Conservation (phyloP, 192 early-diverging fungal species). For the Coemansia sp. region DNA sequence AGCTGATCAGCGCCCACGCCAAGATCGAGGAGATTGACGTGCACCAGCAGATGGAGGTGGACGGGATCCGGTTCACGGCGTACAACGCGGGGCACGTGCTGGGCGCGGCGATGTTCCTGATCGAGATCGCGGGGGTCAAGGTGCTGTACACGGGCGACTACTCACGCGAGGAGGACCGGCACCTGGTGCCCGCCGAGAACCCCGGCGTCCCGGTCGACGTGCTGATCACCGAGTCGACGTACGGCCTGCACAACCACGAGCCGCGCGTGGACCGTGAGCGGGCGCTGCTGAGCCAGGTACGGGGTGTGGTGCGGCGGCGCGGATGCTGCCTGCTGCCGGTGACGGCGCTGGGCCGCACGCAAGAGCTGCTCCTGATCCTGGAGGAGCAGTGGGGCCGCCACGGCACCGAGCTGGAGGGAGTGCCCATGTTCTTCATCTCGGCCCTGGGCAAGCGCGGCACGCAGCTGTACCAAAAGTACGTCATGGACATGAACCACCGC, state of each 20-base stretch:
- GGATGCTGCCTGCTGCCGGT: constrained; percentile 94
- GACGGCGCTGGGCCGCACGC: constrained; percentile 94
- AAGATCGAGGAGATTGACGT: constrained; percentile 94
- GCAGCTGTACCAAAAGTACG: constrained; percentile 94
- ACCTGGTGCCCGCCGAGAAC: constrained; percentile 92
- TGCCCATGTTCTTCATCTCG: constrained; percentile 95
- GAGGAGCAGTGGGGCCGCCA: constrained; percentile 96
- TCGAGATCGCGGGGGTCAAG: constrained; percentile 83
- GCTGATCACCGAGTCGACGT: constrained; percentile 93
- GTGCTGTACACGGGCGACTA: constrained; percentile 98
- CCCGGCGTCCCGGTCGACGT: constrained; percentile 83
- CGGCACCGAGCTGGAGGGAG: constrained; percentile 69
- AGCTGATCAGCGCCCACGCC: constrained; percentile 73
- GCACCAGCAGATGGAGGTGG: constrained; percentile 92
- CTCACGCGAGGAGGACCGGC: constrained; percentile 97
- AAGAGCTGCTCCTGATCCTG: constrained; percentile 92
- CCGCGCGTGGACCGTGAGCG: constrained; percentile 89
- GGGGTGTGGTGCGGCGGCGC: constrained; percentile 74
- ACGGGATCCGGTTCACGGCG: constrained; percentile 89
- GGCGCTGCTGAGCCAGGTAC: constrained; percentile 77
- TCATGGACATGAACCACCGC: constrained; percentile 95
- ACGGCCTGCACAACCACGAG: constrained; percentile 94
- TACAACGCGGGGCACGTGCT: constrained; percentile 98
- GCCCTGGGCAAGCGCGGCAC: constrained; percentile 95
- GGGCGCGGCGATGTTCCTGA: constrained; percentile 96